Evolutionary conservation across 2,329 filamentous ascomycete species (phyloP), one percentile per base, ranked within the genome.

Genomic region (Fusarium anguioides): DNA sequence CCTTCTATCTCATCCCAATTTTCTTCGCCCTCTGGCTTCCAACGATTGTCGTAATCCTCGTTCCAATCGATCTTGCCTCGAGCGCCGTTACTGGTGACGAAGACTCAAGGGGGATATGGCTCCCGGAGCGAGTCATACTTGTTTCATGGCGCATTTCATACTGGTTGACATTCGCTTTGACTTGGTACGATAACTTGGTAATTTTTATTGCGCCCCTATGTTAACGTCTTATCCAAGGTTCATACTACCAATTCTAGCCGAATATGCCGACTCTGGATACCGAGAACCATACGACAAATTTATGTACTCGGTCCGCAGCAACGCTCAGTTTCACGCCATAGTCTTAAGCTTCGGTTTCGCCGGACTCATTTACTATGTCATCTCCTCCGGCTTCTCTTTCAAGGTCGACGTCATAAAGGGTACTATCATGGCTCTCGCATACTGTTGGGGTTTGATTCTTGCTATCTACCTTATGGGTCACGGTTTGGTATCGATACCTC

Each of bases 381-480:
- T 93, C 66, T 89, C 89, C 31, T 93, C 93, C 74, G 91, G 92
- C 2, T 89, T 93, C 70, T 86, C 89, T 24, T 86, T 91, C 60
- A 84, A 83, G 4, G 91, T 63, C 23, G 45, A 64, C 36, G 60
- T 90, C 0, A 84, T 98, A 70, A 97, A 97, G 81, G 90, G 87
- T 33, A 83, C 96, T 37, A 85, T 97, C 66, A 97, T 99, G 92
- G 95, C 96, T 15, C 82, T 98, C 60, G 92, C 95, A 35, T 99
- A 99, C 78, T 93, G 93, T 61, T 98, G 94, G 91, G 94, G 94
- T 72, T 81, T 99, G 71, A 84, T 95, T 6, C 84, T 98, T 50
- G 96, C 94, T 42, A 97, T 99, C 64, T 98, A 97, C 75, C 84
- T 99, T 37, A 98, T 99, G 95, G 96, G 96, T 8, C 96, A 99